A percentile compares a stretch with the other conserved stretches of the same genome.
Conservation (phyloP, 176 grass and related monocot species). For the Musa itinerans region DNA sequence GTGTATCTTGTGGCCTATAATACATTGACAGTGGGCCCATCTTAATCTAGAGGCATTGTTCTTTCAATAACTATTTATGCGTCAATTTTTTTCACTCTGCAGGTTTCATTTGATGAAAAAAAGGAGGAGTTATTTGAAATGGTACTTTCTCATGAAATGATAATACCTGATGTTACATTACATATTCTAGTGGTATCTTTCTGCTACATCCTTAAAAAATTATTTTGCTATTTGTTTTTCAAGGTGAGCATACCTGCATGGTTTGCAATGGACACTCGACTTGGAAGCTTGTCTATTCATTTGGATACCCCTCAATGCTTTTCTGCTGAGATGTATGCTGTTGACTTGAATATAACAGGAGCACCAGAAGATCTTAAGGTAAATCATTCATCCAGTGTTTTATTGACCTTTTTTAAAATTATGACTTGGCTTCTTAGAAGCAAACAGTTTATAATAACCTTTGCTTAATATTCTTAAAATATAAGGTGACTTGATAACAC, state of each 20-base stretch:
- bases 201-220: constrained; percentile 1
- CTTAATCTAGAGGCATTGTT: too few species aligned
- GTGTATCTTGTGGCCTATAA: too few species aligned
- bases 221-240: constrained; percentile 23
- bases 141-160: constrained; percentile 36
- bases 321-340: constrained; percentile 87
- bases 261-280: constrained; percentile 86
- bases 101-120: constrained; percentile 95
- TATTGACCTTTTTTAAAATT: background rate
- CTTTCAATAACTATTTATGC: too few species aligned
- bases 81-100: constrained; percentile 10
- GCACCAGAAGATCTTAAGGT: constrained; percentile 92
- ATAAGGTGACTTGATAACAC: background rate
- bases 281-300: constrained; percentile 73
- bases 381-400: background rate
- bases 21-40: too few species aligned
- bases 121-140: constrained; percentile 98
- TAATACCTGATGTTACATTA: constrained; percentile 11
- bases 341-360: constrained; percentile 68
- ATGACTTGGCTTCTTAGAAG: background rate
- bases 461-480: background rate
- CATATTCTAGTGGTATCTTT: background rate
- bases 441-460: background rate
- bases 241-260: constrained; percentile 96
- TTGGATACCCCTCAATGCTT: constrained; percentile 95